Conservation (phyloP, 2,329 filamentous ascomycete genomes). For the Harringtonia lauricola region DNA sequence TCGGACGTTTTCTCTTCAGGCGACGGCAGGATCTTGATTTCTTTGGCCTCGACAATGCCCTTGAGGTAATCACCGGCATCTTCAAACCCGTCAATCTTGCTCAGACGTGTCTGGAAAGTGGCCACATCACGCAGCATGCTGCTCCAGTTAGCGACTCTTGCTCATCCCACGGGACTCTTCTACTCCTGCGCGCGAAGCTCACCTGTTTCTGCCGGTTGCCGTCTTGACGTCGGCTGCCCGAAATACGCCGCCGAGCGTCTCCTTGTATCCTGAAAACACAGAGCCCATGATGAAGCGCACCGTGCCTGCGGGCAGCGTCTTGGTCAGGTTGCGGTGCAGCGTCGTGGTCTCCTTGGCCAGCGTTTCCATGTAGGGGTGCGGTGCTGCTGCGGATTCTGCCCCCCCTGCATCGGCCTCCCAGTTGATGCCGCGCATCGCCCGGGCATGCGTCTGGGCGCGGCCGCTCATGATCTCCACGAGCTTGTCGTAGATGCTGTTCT, state of each 20-base stretch:
- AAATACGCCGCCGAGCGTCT: constrained; percentile 66
- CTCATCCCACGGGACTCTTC: background rate
- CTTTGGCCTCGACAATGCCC: constrained; percentile 52
- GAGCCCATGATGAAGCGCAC: constrained; percentile 76
- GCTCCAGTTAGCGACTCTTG: background rate
- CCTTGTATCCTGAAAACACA: constrained; percentile 72
- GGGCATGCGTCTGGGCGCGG: constrained; percentile 62
- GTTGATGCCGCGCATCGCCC: constrained; percentile 60
- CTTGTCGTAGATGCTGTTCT: constrained; percentile 84
- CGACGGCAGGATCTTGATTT: constrained; percentile 20
- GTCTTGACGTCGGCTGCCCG: constrained; percentile 53
- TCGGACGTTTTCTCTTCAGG: too few relatives aligned
- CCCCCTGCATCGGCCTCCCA: constrained; percentile 45
- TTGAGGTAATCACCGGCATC: constrained; percentile 61
- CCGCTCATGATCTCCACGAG: constrained; percentile 85
- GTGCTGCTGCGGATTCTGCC: constrained; percentile 25
- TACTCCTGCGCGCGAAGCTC: constrained; percentile 19
- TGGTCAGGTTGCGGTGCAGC: constrained; percentile 71
- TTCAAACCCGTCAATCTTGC: constrained; percentile 68
- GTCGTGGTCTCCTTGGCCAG: constrained; percentile 77
- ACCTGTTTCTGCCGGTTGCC: constrained; percentile 61
- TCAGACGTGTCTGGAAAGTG: constrained; percentile 57
- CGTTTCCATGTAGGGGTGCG: constrained; percentile 74
- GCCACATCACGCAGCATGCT: constrained; percentile 72
- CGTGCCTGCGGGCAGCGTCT: constrained; percentile 66